Conservation (phyloP, 2,329 filamentous ascomycete genomes). For the Acephala macrosclerotiorum region DNA sequence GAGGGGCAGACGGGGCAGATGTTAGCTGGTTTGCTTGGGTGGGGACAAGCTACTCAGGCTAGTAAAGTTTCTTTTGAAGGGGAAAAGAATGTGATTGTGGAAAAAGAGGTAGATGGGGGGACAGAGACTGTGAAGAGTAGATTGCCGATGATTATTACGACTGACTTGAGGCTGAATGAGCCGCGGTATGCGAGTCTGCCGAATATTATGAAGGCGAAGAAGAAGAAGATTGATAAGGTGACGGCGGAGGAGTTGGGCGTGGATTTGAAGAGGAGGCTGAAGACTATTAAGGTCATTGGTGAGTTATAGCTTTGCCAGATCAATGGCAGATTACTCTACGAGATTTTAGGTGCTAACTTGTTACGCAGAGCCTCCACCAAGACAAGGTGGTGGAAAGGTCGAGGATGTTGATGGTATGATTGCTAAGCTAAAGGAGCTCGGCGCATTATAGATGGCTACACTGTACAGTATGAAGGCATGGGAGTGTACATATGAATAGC, state of each 20-base stretch:
- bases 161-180: constrained; percentile 93
- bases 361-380: constrained; percentile 75
- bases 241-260: constrained; percentile 83
- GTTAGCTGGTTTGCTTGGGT: constrained; percentile 89
- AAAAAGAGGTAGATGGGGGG: constrained; percentile 93
- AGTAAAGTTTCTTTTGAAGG: constrained; percentile 79
- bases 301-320: constrained; percentile 46
- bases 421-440: constrained; percentile 92
- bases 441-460: constrained; percentile 59
- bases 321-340: neutral
- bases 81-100: constrained; percentile 74
- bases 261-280: constrained; percentile 77
- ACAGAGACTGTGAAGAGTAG: constrained; percentile 87
- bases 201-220: constrained; percentile 99
- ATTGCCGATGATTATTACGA: constrained; percentile 93
- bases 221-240: constrained; percentile 97
- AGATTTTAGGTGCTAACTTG: constrained; percentile 26
- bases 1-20: constrained; percentile 97
- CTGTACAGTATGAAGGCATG: constrained; percentile 13
- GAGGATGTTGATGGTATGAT: constrained; percentile 97
- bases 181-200: constrained; percentile 93
- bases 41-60: constrained; percentile 95
- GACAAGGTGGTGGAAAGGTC: constrained; percentile 95
- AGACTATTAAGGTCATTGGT: constrained; percentile 89
- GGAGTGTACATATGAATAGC: constrained; percentile 14